phyloP scores from a whole-genome alignment of 257 asterid genomes.

The Ballota nigra region DNA sequence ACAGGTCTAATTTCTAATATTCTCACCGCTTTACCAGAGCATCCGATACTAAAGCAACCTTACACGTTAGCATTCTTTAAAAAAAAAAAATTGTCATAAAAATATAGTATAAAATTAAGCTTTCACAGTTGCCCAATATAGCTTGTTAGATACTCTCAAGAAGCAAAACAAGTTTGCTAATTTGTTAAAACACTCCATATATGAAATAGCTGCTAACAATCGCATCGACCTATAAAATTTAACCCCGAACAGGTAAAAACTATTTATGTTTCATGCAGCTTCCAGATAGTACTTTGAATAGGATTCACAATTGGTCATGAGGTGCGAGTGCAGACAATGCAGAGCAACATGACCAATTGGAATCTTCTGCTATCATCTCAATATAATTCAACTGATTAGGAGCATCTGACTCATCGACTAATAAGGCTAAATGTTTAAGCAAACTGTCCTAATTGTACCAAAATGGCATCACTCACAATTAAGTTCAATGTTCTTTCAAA shows the following conservation, averaged over 20 bases:
- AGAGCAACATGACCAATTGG: neutral
- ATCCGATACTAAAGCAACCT: neutral
- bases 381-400: conserved; percentile 8
- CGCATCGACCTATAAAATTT: neutral
- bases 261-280: neutral
- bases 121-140: neutral
- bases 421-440: neutral
- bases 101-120: neutral
- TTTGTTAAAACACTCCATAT: neutral
- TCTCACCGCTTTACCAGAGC: conserved; percentile 15
- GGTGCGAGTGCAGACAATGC: neutral
- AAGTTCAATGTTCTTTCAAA: neutral
- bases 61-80: neutral
- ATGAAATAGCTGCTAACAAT: conserved; percentile 1
- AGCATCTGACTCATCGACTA: neutral
- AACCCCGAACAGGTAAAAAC: neutral
- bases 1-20: neutral
- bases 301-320: neutral
- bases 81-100: neutral
- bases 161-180: neutral
- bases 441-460: neutral
- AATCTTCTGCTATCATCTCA: neutral
- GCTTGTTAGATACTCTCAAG: neutral
- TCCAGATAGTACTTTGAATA: neutral
- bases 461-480: neutral